Percentiles rank a stretch among this genome's conserved stretches.
phyloP scores from a whole-genome alignment of 306 rosid species.

The Cicer chorassanicum region DNA sequence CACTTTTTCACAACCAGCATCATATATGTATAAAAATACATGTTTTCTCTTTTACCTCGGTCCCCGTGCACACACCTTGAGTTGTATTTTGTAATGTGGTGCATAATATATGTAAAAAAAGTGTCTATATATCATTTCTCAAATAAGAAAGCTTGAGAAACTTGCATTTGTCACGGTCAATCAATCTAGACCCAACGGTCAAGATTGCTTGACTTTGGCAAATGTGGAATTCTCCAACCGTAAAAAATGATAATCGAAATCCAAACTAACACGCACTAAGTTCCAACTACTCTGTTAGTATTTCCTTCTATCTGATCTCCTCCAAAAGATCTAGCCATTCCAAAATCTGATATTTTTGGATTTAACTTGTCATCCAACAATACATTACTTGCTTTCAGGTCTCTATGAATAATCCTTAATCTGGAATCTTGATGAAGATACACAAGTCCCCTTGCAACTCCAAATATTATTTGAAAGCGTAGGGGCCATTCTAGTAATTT shows the following conservation, averaged over 20 bases:
- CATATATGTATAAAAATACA: too few species aligned
- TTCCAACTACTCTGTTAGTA: constrained; percentile 63
- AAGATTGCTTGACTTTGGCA: constrained; percentile 1
- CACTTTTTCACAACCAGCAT: too few species aligned
- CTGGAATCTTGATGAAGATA: constrained; percentile 68
- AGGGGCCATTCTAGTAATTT: constrained; percentile 51
- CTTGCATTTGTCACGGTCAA: not conserved
- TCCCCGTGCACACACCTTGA: too few species aligned
- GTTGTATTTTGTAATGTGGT: too few species aligned
- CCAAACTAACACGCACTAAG: constrained; percentile 51
- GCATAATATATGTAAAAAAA: too few species aligned
- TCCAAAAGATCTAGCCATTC: constrained; percentile 60
- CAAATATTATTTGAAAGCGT: constrained; percentile 53
- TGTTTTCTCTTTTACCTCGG: too few species aligned
- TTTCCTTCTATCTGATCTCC: constrained; percentile 63
- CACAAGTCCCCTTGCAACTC: constrained; percentile 57
- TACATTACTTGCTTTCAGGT: constrained; percentile 65
- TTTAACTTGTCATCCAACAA: constrained; percentile 55
- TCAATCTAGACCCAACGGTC: not conserved
- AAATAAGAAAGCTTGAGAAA: not conserved
- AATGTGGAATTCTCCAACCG: not conserved
- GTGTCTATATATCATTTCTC: too few species aligned
- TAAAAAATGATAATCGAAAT: not conserved
- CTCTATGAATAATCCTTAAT: constrained; percentile 64
- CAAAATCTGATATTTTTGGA: constrained; percentile 72